These are phyloP conservation scores for Aristolochia contorta DNA, from an alignment of 164 flowering plant species.

Conservation along the genomic window DNA sequence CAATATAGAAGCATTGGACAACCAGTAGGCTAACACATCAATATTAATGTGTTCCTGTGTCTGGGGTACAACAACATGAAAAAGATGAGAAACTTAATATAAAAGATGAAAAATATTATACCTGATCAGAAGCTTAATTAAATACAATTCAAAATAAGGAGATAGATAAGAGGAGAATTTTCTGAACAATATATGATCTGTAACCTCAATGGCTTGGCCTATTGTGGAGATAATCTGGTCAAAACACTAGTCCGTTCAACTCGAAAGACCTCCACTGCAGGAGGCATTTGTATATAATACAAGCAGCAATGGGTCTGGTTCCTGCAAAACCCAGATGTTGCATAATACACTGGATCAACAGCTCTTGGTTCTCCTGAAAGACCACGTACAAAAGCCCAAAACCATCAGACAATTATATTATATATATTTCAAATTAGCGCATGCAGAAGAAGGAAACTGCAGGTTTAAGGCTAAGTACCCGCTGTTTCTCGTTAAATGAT, in stretches of 20 bases:
- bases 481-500: slow-evolving; percentile 93
- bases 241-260: slow-evolving; percentile 94
- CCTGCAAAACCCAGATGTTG: slow-evolving; percentile 84
- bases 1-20: slow-evolving; percentile 92
- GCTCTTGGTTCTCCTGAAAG: slow-evolving; percentile 17
- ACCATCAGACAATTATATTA: background rate
- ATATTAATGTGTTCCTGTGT: slow-evolving; percentile 90
- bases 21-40: slow-evolving; percentile 85
- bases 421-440: slow-evolving; percentile 26
- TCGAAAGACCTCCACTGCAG: slow-evolving; percentile 99
- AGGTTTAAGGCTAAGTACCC: slow-evolving; percentile 46
- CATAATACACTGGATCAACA: slow-evolving; percentile 41
- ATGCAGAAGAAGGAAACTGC: slow-evolving; percentile 31
- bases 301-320: slow-evolving; percentile 90
- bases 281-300: slow-evolving; percentile 93
- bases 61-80: slow-evolving; percentile 20
- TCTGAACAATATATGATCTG: background rate
- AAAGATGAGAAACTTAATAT: background rate
- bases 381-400: background rate
- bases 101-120: background rate
- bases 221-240: slow-evolving; percentile 93
- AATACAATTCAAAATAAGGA: background rate
- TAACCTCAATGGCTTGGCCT: slow-evolving; percentile 94
- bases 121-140: background rate
- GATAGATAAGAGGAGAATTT: too few relatives aligned